A percentile compares a stretch with the other conserved stretches of the same genome.
phyloP scores from a whole-genome alignment of 164 flowering plant genomes.

The Stephania cephalantha region DNA sequence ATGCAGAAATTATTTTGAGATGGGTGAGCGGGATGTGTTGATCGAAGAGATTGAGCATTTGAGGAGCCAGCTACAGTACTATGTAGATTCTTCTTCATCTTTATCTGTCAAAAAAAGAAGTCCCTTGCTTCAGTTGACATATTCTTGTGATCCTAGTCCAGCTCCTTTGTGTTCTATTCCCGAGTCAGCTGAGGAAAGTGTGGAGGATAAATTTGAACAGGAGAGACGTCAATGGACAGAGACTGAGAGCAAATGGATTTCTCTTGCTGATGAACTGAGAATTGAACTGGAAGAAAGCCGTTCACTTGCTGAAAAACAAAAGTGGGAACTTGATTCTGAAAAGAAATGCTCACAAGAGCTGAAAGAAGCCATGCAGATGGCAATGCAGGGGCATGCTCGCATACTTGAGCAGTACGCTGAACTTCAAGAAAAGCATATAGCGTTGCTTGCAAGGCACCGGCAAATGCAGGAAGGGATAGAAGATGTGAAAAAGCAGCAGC shows the following conservation, averaged over 20 bases:
- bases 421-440: constrained; percentile 81
- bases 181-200: constrained; percentile 41
- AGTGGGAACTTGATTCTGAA: constrained; percentile 68
- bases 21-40: constrained; percentile 90
- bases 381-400: constrained; percentile 95
- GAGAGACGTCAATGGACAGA: constrained; percentile 78
- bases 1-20: constrained; percentile 60
- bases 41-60: constrained; percentile 89
- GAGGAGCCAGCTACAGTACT: constrained; percentile 70
- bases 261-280: constrained; percentile 74
- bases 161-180: constrained; percentile 40
- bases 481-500: constrained; percentile 93
- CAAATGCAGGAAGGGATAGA: constrained; percentile 77
- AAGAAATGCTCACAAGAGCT: constrained; percentile 84
- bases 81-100: constrained; percentile 54
- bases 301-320: constrained; percentile 43
- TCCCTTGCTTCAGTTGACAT: constrained; percentile 49
- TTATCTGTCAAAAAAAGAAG: constrained; percentile 33
- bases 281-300: constrained; percentile 62
- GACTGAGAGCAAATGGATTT: constrained; percentile 84
- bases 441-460: constrained; percentile 78
- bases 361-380: constrained; percentile 91
- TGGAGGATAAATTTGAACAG: constrained; percentile 55
- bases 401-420: constrained; percentile 98
- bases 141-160: constrained; percentile 43